Conservation (phyloP, 2,329 filamentous ascomycete genomes). For the Cryphonectria nitschkei region DNA sequence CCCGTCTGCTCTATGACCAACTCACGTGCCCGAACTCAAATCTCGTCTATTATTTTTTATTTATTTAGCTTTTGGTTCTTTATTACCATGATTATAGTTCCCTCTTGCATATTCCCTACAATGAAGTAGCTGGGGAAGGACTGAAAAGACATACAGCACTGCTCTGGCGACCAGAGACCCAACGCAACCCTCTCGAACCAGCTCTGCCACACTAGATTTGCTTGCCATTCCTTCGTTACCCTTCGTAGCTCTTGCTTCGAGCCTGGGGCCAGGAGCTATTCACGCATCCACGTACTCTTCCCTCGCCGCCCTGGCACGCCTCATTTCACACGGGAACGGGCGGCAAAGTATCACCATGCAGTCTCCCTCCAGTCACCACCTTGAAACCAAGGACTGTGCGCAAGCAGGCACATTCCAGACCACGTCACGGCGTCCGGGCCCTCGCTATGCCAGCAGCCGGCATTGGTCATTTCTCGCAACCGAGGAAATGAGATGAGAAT, state of each 20-base stretch:
- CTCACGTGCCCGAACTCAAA: background rate
- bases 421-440: background rate
- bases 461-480: background rate
- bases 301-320: background rate
- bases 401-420: background rate
- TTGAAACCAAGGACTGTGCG: background rate
- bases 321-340: background rate
- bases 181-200: background rate
- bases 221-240: background rate
- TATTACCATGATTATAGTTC: background rate
- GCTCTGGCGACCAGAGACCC: background rate
- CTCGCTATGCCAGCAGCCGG: slow-evolving; percentile 10
- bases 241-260: background rate
- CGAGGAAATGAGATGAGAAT: background rate
- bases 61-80: background rate
- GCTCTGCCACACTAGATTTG: background rate
- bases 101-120: background rate
- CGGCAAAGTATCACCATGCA: slow-evolving; percentile 10
- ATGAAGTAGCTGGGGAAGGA: background rate
- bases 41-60: background rate
- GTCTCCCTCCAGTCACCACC: background rate
- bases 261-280: background rate
- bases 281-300: background rate
- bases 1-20: background rate
- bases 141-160: background rate